Conservation (phyloP, 2,329 filamentous ascomycete genomes). For the Rasamsonia emersonii region DNA sequence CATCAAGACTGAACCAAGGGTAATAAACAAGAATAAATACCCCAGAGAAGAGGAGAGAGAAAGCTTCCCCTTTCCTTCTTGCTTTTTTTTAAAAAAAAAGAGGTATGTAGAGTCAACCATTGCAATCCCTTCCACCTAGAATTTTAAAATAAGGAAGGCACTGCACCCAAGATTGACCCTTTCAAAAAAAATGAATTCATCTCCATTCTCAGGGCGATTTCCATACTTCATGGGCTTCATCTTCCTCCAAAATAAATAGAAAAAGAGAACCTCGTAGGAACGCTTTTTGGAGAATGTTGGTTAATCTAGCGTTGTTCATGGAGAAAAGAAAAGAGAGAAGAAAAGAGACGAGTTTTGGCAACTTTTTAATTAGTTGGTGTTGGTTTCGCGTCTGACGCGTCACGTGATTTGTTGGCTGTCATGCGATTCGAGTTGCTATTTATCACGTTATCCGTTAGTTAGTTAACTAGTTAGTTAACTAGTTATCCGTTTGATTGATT, state of each 20-base stretch:
- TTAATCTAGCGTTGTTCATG: conserved; percentile 51
- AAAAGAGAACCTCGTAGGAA: conserved; percentile 45
- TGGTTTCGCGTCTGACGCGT: no score
- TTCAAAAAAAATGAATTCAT: conserved; percentile 27
- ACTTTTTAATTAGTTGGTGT: no score
- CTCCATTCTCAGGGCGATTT: conserved; percentile 52
- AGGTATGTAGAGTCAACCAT: conserved; percentile 48
- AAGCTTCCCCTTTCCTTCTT: no score
- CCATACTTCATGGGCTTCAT: conserved; percentile 45
- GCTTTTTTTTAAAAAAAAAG: no score
- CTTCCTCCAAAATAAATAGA: conserved; percentile 8
- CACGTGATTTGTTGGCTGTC: background rate
- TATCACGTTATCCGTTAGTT: no score
- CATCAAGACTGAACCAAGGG: background rate
- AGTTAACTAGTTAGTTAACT: no score
- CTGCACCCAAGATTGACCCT: conserved; percentile 51
- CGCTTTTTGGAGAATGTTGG: conserved; percentile 49
- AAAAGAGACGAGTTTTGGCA: conserved; percentile 16
- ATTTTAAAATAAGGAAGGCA: conserved; percentile 36
- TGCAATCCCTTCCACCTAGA: conserved; percentile 47
- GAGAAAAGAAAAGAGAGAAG: conserved; percentile 29
- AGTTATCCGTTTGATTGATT: no score
- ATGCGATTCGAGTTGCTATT: no score
- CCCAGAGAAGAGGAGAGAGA: conserved; percentile 4
- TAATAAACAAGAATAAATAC: conserved; percentile 2